Evolutionary conservation across 75 land plant genomes (phyloP), one percentile per base, ranked within the genome.

Genomic region (Selaginella tamariscina): DNA sequence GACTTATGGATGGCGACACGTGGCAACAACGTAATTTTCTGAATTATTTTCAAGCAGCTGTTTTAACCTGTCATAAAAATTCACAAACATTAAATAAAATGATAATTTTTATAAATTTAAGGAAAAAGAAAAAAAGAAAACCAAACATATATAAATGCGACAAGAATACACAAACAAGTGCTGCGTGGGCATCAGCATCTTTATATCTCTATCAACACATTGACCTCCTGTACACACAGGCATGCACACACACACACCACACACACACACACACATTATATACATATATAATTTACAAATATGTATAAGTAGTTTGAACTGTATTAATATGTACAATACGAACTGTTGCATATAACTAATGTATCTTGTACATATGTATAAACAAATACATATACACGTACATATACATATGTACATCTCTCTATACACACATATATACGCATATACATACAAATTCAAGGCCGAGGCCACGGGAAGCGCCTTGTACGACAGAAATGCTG

Each of bases 391-490:
- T 22, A 27, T 27, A 5, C 26, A 22, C 2, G 2, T 22, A 8
- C 22, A 22, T 22, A 57, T 27, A 57, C 26, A 2, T 8, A 27
- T 22, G 26, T 65, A 32, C 67, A 65, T 29, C 11, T 2, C 15
- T 65, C 27, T 26, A 27, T 2, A 65, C 2, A 27, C 56, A 26
- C 65, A 55, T 18, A 67, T n/a, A 39, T 33, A 39, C 15, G 21
- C 1, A 55, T 1, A 31, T 15, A 59, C 86, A 77, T 55, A 93
- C 98, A 70, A 93, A 93, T 80, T 93, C 96, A 27, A 93, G 85
- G 31, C 98, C 98, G 55, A 93, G 79, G 31, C 96, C 98, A 66
- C 98, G 72, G 32, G 98, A 93, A 60, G 96, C 96, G 24, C 96
- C 96, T 63, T 90, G 96, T 5, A 92, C 85, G n/a, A n/a, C n/a